Percentiles rank a stretch among this genome's conserved stretches.
Evolutionary conservation across 1,139 yeast species (phyloP).

Genomic region (Candida tetrigidarum): DNA sequence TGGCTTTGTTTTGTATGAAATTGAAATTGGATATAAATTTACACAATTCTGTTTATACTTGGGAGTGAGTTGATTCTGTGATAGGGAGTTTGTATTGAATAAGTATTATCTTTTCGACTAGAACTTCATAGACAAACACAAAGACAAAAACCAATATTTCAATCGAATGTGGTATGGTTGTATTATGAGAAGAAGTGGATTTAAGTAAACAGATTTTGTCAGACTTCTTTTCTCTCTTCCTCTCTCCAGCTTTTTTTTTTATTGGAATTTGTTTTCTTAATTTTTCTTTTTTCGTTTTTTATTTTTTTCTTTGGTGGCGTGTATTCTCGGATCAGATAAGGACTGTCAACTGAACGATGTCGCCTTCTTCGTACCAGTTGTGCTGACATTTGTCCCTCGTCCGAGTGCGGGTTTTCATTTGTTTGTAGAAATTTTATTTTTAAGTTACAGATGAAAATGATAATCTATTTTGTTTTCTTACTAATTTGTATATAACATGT

Average conservation of each 20-base stretch:
- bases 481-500: neutral
- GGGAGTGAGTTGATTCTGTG: no score
- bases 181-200: neutral
- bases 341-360: neutral
- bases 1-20: neutral
- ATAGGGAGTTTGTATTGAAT: neutral
- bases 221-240: neutral
- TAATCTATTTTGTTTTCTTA: neutral
- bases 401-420: no score
- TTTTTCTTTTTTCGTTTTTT: neutral
- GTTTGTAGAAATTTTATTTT: neutral
- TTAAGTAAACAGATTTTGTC: neutral
- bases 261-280: neutral
- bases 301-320: neutral
- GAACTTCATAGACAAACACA: neutral
- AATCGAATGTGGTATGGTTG: neutral
- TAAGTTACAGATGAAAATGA: conserved; percentile 2
- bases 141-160: neutral
- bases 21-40: no score
- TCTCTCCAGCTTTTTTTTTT: conserved; percentile 3
- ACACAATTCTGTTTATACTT: no score
- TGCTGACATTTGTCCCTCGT: neutral
- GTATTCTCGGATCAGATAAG: neutral
- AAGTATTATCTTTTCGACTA: neutral
- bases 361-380: neutral